Evolutionary conservation across 371 early-diverging fungal genomes (phyloP).

Genomic region (Paramicrosporidium saccamoebae): DNA sequence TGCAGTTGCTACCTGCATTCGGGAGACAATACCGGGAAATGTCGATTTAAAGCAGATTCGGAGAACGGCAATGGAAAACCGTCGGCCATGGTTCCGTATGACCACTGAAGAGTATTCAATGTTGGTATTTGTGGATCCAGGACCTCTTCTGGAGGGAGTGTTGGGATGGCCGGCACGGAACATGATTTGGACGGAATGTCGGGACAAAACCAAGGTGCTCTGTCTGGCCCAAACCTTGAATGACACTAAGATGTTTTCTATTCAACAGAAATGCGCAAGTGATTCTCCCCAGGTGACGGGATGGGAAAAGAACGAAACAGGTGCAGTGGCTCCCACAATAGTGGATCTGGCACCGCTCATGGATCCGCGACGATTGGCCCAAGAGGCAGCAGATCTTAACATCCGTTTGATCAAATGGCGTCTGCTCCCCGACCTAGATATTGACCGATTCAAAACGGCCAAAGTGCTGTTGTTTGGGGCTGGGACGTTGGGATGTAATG

Average conservation of each 20-base stretch:
- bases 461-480: conserved; percentile 61
- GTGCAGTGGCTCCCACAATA: conserved; percentile 40
- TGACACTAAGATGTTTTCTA: conserved; percentile 2
- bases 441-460: conserved; percentile 31
- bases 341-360: conserved; percentile 48
- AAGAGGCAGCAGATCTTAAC: conserved; percentile 61
- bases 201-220: conserved; percentile 1
- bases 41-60: not conserved
- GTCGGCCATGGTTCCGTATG: conserved; percentile 1
- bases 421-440: conserved; percentile 36
- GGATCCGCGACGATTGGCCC: conserved; percentile 45
- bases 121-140: no score
- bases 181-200: no score
- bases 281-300: conserved; percentile 26
- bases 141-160: no score
- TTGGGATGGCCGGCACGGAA: not conserved
- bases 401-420: conserved; percentile 86
- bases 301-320: conserved; percentile 56
- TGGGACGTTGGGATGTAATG: conserved; percentile 45
- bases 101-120: no score
- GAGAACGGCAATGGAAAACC: not conserved
- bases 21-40: not conserved
- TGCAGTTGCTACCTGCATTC: conserved; percentile 3
- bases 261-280: conserved; percentile 1
- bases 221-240: conserved; percentile 3